Base-by-base conservation (phyloP, 805 yeast species). In the Ogataea paradorogensis region DNA sequence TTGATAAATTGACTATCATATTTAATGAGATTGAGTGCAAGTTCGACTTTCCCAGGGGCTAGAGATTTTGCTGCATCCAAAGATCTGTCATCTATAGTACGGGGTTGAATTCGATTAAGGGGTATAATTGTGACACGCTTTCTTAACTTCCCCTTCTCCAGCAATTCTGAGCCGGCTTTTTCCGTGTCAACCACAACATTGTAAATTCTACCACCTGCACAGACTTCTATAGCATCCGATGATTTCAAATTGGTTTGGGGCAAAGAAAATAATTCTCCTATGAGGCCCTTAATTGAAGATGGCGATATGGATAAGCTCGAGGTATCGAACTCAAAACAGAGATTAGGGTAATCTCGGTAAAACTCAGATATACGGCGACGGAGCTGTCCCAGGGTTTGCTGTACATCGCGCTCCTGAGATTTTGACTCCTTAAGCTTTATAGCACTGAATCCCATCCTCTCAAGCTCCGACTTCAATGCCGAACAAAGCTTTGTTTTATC, bases 81-180 rank as follows among this genome's bases (percentile, higher is more conserved):
- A 0, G 74, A 66, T 22, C 71, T 70, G 1, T 70, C 61, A 14
- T 78, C 71, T 4, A 88, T 56, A 0, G 70, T 67, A 53, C 77
- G 68, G 0, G 95, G 73, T 2, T 80, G 63, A 39, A 95, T 87
- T 56, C 88, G 88, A 59, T 88, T 95, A 43, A 93, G 69, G 0
- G 99, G 99, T 50, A 93, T 84, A 35, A 93, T 83, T 0, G 97
- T 93, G 6, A 88, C 91, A 45, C 98, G 73, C 56, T 84, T 80
- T 53, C 80, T 76, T 36, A 91, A 69, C 43, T 77, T 78, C 6
- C 97, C 97, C 21, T 69, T 71, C 51, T 88, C 93, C 28, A 93
- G 70, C 8, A 93, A 63, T 40, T 81, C 83, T 0, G 95, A 73
- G n/a, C 95, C 98, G 3, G 87, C 82, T 14, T 69, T 77, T 43